Evolutionary conservation across 768 basidiomycete genomes (phyloP).

Genomic region (Postia placenta): DNA sequence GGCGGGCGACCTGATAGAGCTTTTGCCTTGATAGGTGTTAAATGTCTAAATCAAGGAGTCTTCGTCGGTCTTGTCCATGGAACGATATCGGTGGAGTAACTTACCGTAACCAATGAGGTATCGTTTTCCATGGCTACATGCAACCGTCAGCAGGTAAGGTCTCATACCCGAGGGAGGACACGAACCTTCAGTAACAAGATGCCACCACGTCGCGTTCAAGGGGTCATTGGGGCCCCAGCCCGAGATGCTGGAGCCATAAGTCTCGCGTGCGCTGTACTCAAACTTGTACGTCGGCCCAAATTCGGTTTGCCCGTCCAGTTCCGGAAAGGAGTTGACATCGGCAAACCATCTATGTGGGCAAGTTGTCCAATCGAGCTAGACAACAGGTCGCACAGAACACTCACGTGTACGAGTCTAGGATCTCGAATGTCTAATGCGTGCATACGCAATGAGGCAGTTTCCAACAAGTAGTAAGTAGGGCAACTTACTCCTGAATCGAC

Average conservation of each 20-base stretch:
- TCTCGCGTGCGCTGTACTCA: slow-evolving; percentile 67
- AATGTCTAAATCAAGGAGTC: slow-evolving; percentile 47
- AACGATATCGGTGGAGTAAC: too few species aligned
- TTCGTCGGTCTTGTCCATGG: too few species aligned
- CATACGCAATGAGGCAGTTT: neutral
- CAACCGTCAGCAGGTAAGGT: neutral
- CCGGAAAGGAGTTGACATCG: slow-evolving; percentile 52
- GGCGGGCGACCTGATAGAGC: slow-evolving; percentile 43
- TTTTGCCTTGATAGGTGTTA: slow-evolving; percentile 68
- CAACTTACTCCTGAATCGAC: slow-evolving; percentile 57
- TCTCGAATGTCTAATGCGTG: slow-evolving; percentile 61
- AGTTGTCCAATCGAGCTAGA: neutral
- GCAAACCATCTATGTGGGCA: slow-evolving; percentile 59
- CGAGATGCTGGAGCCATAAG: slow-evolving; percentile 53
- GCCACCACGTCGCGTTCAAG: slow-evolving; percentile 82
- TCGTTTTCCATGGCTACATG: slow-evolving; percentile 39
- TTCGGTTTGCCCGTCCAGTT: slow-evolving; percentile 49
- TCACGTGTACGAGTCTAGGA: slow-evolving; percentile 74
- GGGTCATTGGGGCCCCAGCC: slow-evolving; percentile 58
- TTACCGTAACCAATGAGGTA: slow-evolving; percentile 48
- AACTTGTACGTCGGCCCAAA: slow-evolving; percentile 54
- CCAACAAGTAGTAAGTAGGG: neutral
- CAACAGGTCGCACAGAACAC: slow-evolving; percentile 22
- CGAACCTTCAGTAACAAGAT: slow-evolving; percentile 58
- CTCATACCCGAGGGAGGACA: neutral